Percentiles rank a stretch among this genome's conserved stretches.
Evolutionary conservation across 2,329 filamentous ascomycete genomes (phyloP).

Genomic region (Botrytis squamosa): DNA sequence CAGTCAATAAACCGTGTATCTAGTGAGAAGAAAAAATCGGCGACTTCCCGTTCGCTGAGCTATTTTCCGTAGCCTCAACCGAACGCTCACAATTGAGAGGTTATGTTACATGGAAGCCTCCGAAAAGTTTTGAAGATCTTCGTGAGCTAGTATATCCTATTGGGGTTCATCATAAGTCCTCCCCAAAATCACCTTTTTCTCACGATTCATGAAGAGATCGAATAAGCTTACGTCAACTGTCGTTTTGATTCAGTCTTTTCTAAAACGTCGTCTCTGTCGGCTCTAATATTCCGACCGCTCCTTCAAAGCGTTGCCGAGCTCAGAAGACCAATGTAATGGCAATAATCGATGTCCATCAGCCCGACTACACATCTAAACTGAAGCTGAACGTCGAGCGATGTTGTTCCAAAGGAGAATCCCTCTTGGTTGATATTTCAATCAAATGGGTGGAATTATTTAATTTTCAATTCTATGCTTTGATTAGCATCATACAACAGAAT

Average conservation of each 20-base stretch:
- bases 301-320: background rate
- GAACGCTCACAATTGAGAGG: background rate
- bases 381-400: background rate
- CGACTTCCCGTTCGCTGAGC: background rate
- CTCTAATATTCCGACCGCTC: background rate
- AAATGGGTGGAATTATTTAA: background rate
- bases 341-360: background rate
- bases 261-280: background rate
- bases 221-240: too few species aligned
- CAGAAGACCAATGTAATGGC: background rate
- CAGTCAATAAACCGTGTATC: background rate
- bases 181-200: background rate
- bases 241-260: background rate
- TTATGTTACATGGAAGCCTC: background rate
- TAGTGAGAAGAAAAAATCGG: background rate
- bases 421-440: background rate
- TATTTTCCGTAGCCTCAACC: background rate
- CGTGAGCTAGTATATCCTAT: background rate
- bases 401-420: background rate
- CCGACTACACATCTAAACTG: background rate
- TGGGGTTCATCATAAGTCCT: background rate
- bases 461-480: background rate
- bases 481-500: background rate
- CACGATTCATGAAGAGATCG: background rate
- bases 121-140: background rate